These are phyloP conservation scores for Cercospora zeina DNA, from an alignment of 2,329 filamentous ascomycete species.

Conservation along the genomic window DNA sequence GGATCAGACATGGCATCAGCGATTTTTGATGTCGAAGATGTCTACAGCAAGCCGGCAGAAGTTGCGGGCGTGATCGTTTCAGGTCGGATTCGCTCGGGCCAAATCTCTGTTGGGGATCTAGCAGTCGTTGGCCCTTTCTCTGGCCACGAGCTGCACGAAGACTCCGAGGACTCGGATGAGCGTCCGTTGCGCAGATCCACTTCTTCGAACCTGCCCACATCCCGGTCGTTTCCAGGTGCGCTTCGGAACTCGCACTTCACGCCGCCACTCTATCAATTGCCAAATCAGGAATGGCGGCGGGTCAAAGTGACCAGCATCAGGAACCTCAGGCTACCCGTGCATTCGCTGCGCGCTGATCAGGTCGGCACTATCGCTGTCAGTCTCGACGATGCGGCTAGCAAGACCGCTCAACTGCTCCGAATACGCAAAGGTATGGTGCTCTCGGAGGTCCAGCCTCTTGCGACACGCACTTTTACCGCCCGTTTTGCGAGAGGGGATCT, in stretches of 20 bases:
- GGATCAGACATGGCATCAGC: slow-evolving; percentile 31
- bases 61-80: slow-evolving; percentile 64
- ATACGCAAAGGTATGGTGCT: slow-evolving; percentile 82
- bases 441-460: slow-evolving; percentile 59
- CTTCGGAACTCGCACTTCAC: slow-evolving; percentile 38
- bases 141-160: slow-evolving; percentile 35
- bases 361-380: slow-evolving; percentile 85
- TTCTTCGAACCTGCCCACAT: slow-evolving; percentile 42
- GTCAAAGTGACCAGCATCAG: slow-evolving; percentile 83
- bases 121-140: slow-evolving; percentile 73
- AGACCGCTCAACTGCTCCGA: slow-evolving; percentile 40
- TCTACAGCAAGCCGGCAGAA: slow-evolving; percentile 64
- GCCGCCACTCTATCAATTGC: slow-evolving; percentile 31
- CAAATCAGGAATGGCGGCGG: slow-evolving; percentile 69
- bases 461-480: slow-evolving; percentile 56
- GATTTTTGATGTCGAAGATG: slow-evolving; percentile 88
- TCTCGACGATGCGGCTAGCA: slow-evolving; percentile 44
- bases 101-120: slow-evolving; percentile 72
- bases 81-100: slow-evolving; percentile 78
- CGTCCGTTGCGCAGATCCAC: slow-evolving; percentile 32
- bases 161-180: slow-evolving; percentile 42
- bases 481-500: slow-evolving; percentile 66
- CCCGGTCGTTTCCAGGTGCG: slow-evolving; percentile 52
- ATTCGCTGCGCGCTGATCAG: slow-evolving; percentile 73
- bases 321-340: slow-evolving; percentile 81